Base-by-base conservation (phyloP, 352 stramenopile species). In the Pythium dissimile region DNA sequence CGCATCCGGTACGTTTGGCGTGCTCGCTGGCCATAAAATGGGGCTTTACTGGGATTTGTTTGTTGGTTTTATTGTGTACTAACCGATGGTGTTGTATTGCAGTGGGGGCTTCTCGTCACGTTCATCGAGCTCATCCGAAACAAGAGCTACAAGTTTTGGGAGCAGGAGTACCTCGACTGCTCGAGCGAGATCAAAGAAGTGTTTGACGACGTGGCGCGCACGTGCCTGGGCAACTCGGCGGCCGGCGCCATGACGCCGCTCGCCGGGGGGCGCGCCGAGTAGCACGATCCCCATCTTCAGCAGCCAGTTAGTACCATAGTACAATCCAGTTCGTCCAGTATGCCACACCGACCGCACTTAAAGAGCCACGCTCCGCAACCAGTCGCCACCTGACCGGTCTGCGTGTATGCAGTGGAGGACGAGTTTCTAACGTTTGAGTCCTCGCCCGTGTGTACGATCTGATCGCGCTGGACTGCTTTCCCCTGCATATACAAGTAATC, bases 71-170 rank as follows among this genome's bases (percentile, higher is more conserved):
- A n/a, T 1, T 57, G 16, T 21, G 11, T 37, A 41, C 30, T 39
- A 24, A 60, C 24, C n/a, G 41, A 37, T 62, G 44, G 23, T 67
- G 44, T 34, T 55, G 38, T 50, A 6, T 21, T 68, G 26, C 46
- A 77, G 60, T 99, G 96, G 96, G 96, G 96, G 15, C 72, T 99
- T 43, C 72, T 99, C 9, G 97, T 99, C 54, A 99, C 97, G 11
- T 99, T 99, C 72, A 99, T 99, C 50, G 97, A 99, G 75, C 84
- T 99, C 28, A 99, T 99, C 54, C 98, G 98, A 73, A 99, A 99
- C 80, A 96, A 98, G 60, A 96, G 95, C 62, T 99, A 99, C 83
- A 95, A 93, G 64, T 99, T 99, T 66, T 99, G 97, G 97, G 92
- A 91, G 62, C 96, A 99, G 67, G 81, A 97, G 45, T 99, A 99